These are phyloP conservation scores for Phlebiopsis flavidoalba DNA, from an alignment of 768 basidiomycete genomes.

Conservation along the genomic window DNA sequence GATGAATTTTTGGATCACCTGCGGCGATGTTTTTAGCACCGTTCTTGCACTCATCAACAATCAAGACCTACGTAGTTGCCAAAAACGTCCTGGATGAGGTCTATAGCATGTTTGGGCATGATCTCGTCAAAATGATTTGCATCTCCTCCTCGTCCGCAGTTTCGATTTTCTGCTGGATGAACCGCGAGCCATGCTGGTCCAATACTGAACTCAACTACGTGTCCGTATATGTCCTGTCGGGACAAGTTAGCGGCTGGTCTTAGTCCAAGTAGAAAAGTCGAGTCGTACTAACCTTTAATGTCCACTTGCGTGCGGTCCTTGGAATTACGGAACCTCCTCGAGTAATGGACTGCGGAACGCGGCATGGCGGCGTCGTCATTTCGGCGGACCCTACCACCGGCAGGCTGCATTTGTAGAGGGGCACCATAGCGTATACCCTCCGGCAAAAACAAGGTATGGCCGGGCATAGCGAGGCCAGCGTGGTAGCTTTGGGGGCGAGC, in stretches of 20 bases:
- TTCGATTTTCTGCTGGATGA: conserved; percentile 88
- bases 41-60: neutral
- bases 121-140: conserved; percentile 85
- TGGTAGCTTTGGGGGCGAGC: conserved; percentile 3
- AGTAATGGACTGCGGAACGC: conserved; percentile 65
- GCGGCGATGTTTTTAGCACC: neutral
- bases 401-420: conserved; percentile 20
- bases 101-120: conserved; percentile 65
- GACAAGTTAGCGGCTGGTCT: neutral
- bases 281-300: conserved; percentile 53
- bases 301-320: conserved; percentile 78
- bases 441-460: neutral
- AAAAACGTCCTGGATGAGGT: conserved; percentile 87
- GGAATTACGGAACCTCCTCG: conserved; percentile 82
- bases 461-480: neutral
- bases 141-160: conserved; percentile 73
- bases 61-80: conserved; percentile 80
- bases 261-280: neutral
- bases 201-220: conserved; percentile 88
- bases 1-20: conserved; percentile 94
- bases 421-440: neutral
- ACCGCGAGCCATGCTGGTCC: conserved; percentile 97
- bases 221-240: conserved; percentile 75
- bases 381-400: conserved; percentile 40
- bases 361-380: conserved; percentile 31